phyloP scores from a whole-genome alignment of 352 stramenopile species.

The Pythium volutum region DNA sequence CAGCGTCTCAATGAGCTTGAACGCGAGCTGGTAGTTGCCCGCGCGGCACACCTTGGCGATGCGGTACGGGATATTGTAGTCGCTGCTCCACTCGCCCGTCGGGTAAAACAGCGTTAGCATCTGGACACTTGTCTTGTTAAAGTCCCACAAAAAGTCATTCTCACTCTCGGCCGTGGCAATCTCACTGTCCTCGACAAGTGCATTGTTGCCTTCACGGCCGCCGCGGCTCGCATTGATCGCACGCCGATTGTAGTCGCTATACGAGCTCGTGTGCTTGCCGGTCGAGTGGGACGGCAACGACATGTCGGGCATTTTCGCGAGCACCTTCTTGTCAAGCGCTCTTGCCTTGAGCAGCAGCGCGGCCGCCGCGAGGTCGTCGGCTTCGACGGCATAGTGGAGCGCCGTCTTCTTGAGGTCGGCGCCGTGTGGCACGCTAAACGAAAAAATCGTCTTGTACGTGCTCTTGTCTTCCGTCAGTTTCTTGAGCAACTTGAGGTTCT shows the following conservation, averaged over 20 bases:
- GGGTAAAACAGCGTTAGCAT: conserved; percentile 69
- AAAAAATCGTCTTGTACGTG: conserved; percentile 44
- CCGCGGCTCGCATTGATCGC: conserved; percentile 80
- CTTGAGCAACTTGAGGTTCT: conserved; percentile 70
- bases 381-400: conserved; percentile 64
- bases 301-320: conserved; percentile 46
- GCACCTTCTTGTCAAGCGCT: conserved; percentile 36
- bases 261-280: conserved; percentile 70
- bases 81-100: conserved; percentile 50
- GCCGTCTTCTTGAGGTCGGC: conserved; percentile 42
- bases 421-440: conserved; percentile 45
- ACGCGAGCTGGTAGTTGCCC: conserved; percentile 45
- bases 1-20: conserved; percentile 55
- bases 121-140: conserved; percentile 41
- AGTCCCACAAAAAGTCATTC: conserved; percentile 41
- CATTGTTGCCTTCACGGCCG: conserved; percentile 77
- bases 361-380: conserved; percentile 46
- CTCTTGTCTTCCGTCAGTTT: conserved; percentile 49
- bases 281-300: conserved; percentile 72
- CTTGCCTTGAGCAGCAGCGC: conserved; percentile 44
- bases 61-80: conserved; percentile 31
- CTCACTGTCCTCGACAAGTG: conserved; percentile 45
- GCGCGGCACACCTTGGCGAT: conserved; percentile 33
- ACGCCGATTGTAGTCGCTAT: conserved; percentile 79
- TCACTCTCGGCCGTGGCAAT: not conserved